Base-by-base conservation (phyloP, 2,329 filamentous ascomycete species). In the Aspergillus jensenii region DNA sequence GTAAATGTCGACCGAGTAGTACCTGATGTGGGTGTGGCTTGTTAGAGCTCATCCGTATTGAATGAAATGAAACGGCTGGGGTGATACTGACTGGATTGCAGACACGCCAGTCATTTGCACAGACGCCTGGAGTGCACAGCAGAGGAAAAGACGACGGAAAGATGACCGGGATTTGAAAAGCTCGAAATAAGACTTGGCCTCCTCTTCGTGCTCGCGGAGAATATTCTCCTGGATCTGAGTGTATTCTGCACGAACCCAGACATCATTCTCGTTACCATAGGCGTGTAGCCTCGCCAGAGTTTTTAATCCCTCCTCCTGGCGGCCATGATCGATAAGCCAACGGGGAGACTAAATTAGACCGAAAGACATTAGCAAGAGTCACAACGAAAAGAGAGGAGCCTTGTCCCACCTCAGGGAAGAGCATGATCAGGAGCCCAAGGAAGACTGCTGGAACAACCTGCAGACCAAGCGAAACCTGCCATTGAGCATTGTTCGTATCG, bases 91-190 rank as follows among this genome's bases (percentile, higher is more conserved):
- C 68, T 92, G 89, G 62, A 91, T 91, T 1, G 87, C 87, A 2
- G 81, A 84, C 0, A 89, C 87, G 62, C 89, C 90, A 0, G 89
- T 92, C 87, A 93, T 90, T 71, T 92, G 90, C 3, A 87, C 80
- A 0, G 84, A 85, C 0, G 86, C 89, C 70, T 92, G 90, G 1
- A 91, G 76, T 1, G 88, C 81, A 65, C 83, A 85, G 35, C 87
- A 87, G 9, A 92, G 79, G 70, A 91, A 86, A 6, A 92, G 79
- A 15, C 90, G 84, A 31, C 89, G 87, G 79, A 91, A 90, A 37
- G 82, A 86, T 1, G 87, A 86, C 67, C 78, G 81, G 66, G 84
- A 83, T 11, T 69, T 85, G 74, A 91, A 90, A 0, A 92, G 80
- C 67, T 92, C 89, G 6, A 71, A 61, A 72, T 90, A 90, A 2